Conservation (phyloP, 2,329 filamentous ascomycete genomes). For the Calonectria leucothoes region DNA sequence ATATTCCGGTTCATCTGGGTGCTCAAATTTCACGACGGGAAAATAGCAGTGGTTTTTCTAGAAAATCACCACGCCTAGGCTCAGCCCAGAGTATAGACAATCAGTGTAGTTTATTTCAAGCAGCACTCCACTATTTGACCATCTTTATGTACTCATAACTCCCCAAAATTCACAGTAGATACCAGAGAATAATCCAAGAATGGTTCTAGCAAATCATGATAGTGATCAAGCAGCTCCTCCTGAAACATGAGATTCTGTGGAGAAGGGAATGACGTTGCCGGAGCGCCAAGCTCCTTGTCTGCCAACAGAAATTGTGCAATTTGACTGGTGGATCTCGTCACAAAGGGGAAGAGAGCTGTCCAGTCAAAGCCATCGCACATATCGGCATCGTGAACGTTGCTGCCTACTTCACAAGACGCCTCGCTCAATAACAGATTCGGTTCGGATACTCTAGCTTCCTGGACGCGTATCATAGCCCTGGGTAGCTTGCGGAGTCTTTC, state of each 20-base stretch:
- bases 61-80: too few relatives aligned
- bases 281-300: slow-evolving; percentile 31
- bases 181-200: slow-evolving; percentile 36
- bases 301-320: slow-evolving; percentile 32
- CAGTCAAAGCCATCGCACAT: slow-evolving; percentile 26
- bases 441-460: not conserved
- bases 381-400: not conserved
- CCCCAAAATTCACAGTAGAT: slow-evolving; percentile 21
- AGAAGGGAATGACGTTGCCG: slow-evolving; percentile 19
- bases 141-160: too few relatives aligned
- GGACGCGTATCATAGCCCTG: not conserved
- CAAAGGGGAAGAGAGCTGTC: slow-evolving; percentile 32
- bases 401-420: not conserved
- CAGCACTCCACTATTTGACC: too few relatives aligned
- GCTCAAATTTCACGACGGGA: too few relatives aligned
- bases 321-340: slow-evolving; percentile 27
- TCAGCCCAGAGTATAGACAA: too few relatives aligned
- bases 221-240: slow-evolving; percentile 28
- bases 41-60: too few relatives aligned
- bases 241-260: slow-evolving; percentile 33
- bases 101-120: too few relatives aligned
- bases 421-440: not conserved
- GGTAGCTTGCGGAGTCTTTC: slow-evolving; percentile 28
- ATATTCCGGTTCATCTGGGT: too few relatives aligned
- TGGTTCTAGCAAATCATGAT: slow-evolving; percentile 36